These are phyloP conservation scores for Karstenula rhodostoma DNA, from an alignment of 2,329 filamentous ascomycete species.

Conservation along the genomic window DNA sequence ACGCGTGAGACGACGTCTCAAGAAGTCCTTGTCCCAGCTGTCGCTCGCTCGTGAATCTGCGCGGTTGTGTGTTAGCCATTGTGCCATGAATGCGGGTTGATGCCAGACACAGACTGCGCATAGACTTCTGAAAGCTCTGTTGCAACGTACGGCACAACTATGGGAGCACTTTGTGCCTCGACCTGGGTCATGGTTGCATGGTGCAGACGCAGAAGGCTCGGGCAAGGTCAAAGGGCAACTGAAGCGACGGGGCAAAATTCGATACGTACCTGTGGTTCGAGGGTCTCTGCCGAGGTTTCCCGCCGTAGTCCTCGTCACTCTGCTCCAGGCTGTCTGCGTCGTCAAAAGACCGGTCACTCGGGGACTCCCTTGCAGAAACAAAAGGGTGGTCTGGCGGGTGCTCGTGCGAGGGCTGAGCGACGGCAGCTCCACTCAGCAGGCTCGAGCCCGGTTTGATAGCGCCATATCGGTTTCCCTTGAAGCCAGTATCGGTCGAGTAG, in stretches of 20 bases:
- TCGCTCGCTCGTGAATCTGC: constrained; percentile 66
- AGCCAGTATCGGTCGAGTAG: constrained; percentile 57
- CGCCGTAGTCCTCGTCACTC: constrained; percentile 49
- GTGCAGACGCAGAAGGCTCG: constrained; percentile 9
- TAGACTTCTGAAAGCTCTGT: background rate
- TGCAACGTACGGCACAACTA: constrained; percentile 5
- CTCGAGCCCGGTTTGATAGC: constrained; percentile 59
- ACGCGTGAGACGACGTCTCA: constrained; percentile 67
- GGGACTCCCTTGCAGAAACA: constrained; percentile 50
- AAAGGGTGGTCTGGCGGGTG: constrained; percentile 40
- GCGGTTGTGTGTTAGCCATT: constrained; percentile 25
- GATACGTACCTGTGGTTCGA: constrained; percentile 54
- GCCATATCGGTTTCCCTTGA: constrained; percentile 54
- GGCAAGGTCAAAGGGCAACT: background rate
- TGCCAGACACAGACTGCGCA: constrained; percentile 13
- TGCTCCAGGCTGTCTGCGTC: constrained; percentile 40
- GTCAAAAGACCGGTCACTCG: constrained; percentile 47
- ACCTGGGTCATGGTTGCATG: background rate
- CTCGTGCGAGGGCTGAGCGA: constrained; percentile 33
- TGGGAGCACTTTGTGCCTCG: background rate
- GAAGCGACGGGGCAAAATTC: constrained; percentile 3
- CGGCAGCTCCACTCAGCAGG: constrained; percentile 49
- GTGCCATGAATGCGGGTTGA: background rate
- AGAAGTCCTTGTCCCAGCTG: constrained; percentile 66
- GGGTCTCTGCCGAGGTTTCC: constrained; percentile 44